Evolutionary conservation across 352 stramenopile species (phyloP).

Genomic region (Peronosclerospora sorghi): DNA sequence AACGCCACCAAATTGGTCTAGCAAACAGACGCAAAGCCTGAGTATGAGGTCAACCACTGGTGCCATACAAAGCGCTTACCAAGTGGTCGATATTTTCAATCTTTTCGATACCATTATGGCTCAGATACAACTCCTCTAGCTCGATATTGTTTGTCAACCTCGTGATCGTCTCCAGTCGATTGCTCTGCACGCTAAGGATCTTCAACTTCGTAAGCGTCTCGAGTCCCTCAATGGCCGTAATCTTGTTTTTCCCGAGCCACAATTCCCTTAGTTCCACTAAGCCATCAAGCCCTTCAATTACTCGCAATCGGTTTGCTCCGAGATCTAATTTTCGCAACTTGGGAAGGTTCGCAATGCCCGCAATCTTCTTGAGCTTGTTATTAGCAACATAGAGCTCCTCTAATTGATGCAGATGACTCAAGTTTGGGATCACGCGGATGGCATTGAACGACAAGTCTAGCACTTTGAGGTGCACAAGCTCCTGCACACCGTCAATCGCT

Average conservation of each 20-base stretch:
- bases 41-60: not conserved
- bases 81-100: constrained; percentile 69
- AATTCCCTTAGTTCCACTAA: constrained; percentile 89
- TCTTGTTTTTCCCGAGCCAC: constrained; percentile 98
- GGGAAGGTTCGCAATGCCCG: constrained; percentile 76
- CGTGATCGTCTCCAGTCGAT: constrained; percentile 89
- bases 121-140: constrained; percentile 96
- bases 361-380: constrained; percentile 96
- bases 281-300: constrained; percentile 87
- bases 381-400: constrained; percentile 92
- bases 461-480: constrained; percentile 59
- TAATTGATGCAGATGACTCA: constrained; percentile 73
- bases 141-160: constrained; percentile 77
- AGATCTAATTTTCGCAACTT: constrained; percentile 93
- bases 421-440: constrained; percentile 85
- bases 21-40: not conserved
- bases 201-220: constrained; percentile 83
- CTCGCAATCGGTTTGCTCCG: constrained; percentile 91
- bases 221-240: constrained; percentile 86
- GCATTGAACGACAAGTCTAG: constrained; percentile 96
- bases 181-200: constrained; percentile 89
- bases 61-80: constrained; percentile 27
- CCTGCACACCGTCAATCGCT: constrained; percentile 52
- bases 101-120: constrained; percentile 92
- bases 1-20: constrained; percentile 54